These are phyloP conservation scores for Beverwykella pulmonaria DNA, from an alignment of 495 filamentous ascomycete genomes.

Conservation along the genomic window DNA sequence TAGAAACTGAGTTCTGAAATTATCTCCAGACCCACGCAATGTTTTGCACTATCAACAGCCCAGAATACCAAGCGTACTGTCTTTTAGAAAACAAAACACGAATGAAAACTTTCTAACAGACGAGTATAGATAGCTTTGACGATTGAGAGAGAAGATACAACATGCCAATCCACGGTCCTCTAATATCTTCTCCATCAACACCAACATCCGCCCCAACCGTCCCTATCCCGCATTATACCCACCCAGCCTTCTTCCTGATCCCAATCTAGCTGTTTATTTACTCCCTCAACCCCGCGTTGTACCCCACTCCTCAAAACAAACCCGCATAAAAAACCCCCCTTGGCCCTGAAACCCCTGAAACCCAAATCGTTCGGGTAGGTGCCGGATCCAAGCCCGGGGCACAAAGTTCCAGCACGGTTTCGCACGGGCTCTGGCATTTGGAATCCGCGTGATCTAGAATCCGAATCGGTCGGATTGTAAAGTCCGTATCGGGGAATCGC, in stretches of 20 bases:
- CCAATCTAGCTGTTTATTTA: background rate
- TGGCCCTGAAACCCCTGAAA: background rate
- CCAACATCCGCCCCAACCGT: too few species aligned
- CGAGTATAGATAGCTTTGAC: too few species aligned
- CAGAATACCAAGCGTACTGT: too few species aligned
- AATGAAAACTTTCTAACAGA: too few species aligned
- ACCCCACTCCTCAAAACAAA: background rate
- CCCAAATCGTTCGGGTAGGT: background rate
- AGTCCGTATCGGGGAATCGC: background rate
- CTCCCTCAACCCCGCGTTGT: background rate
- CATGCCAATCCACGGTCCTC: too few species aligned
- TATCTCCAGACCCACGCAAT: too few species aligned
- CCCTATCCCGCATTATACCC: too few species aligned
- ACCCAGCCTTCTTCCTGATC: background rate
- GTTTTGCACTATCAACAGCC: too few species aligned
- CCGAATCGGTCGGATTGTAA: background rate
- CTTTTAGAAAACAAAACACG: too few species aligned
- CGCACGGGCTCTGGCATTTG: background rate
- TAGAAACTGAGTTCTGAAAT: too few species aligned
- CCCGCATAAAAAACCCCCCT: background rate
- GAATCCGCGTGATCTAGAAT: background rate
- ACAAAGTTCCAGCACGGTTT: background rate
- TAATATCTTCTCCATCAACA: too few species aligned
- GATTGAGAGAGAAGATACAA: too few species aligned
- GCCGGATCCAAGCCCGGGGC: background rate